A percentile compares a stretch with the other conserved stretches of the same genome.
These are phyloP conservation scores for Alternaria gansuensis DNA, from an alignment of 2,329 filamentous ascomycete genomes.

Conservation along the genomic window DNA sequence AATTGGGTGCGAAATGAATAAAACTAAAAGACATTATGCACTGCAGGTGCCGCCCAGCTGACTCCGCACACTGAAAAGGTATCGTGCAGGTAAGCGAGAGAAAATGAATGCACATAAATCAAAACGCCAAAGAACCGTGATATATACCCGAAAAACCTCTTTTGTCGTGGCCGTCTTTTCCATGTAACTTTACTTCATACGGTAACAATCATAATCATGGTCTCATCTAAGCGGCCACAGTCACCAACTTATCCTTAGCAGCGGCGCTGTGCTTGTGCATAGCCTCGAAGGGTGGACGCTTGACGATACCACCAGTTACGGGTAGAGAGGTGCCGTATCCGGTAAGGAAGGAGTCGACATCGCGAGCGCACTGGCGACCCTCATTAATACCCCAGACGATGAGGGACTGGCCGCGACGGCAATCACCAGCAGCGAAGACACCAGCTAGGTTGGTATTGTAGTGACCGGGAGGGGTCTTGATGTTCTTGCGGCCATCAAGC, in stretches of 20 bases:
- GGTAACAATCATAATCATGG: constrained; percentile 17
- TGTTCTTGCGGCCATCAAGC: constrained; percentile 91
- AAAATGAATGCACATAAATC: constrained; percentile 28
- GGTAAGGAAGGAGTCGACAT: constrained; percentile 89
- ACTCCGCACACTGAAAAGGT: constrained; percentile 48
- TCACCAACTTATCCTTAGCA: constrained; percentile 52
- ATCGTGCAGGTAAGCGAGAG: constrained; percentile 49
- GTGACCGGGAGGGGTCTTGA: constrained; percentile 89
- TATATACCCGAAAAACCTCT: constrained; percentile 11
- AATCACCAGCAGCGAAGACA: constrained; percentile 94
- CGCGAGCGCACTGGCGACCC: constrained; percentile 88
- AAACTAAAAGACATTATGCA: constrained; percentile 31
- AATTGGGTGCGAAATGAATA: constrained; percentile 27
- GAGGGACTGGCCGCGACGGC: constrained; percentile 90
- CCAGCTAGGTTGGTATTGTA: constrained; percentile 89
- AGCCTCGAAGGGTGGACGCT: constrained; percentile 78
- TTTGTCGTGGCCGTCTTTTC: constrained; percentile 15
- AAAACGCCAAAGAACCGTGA: constrained; percentile 26
- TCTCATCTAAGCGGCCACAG: constrained; percentile 45
- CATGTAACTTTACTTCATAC: constrained; percentile 13
- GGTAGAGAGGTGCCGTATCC: constrained; percentile 78
- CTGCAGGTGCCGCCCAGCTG: constrained; percentile 45
- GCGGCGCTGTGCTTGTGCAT: constrained; percentile 57
- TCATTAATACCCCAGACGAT: constrained; percentile 99
- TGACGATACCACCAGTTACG: constrained; percentile 91